phyloP scores from a whole-genome alignment of 2,329 filamentous ascomycete genomes.

The Sphaerulina vaccinii region DNA sequence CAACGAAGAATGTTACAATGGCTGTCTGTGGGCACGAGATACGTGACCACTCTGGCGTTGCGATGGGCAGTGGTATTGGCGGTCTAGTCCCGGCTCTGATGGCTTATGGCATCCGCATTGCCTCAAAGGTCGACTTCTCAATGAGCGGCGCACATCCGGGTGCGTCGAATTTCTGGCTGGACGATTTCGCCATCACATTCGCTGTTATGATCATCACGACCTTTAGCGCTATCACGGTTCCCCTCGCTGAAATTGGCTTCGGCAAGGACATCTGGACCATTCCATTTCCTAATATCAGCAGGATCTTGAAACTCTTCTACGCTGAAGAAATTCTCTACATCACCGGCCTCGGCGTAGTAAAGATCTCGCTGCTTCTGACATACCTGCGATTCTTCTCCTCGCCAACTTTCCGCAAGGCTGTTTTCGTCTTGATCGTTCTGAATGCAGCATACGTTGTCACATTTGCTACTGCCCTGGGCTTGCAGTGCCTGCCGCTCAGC shows the following conservation, averaged over 20 bases:
- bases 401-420: conserved; percentile 7
- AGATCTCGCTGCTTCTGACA: conserved; percentile 21
- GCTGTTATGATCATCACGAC: conserved; percentile 12
- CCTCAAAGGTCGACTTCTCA: conserved; percentile 15
- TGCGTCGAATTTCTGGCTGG: conserved; percentile 12
- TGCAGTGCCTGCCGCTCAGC: conserved; percentile 13
- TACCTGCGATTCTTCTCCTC: conserved; percentile 20
- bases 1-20: conserved; percentile 18
- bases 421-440: conserved; percentile 13
- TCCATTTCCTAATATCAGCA: conserved; percentile 15
- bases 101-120: conserved; percentile 15
- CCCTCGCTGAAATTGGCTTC: conserved; percentile 2
- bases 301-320: conserved; percentile 14
- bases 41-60: neutral
- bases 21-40: conserved; percentile 18
- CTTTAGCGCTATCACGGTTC: neutral
- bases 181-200: conserved; percentile 21
- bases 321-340: conserved; percentile 14
- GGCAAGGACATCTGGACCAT: conserved; percentile 21
- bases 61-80: conserved; percentile 4
- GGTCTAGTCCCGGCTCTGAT: conserved; percentile 11
- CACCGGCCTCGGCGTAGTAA: conserved; percentile 12
- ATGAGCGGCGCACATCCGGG: neutral
- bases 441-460: conserved; percentile 9
- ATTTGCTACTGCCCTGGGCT: conserved; percentile 3